Percentiles rank a stretch among this genome's conserved stretches.
These are phyloP conservation scores for Ulota crispa DNA, from an alignment of 225 moss, liverwort and hornwort species.

Conservation along the genomic window DNA sequence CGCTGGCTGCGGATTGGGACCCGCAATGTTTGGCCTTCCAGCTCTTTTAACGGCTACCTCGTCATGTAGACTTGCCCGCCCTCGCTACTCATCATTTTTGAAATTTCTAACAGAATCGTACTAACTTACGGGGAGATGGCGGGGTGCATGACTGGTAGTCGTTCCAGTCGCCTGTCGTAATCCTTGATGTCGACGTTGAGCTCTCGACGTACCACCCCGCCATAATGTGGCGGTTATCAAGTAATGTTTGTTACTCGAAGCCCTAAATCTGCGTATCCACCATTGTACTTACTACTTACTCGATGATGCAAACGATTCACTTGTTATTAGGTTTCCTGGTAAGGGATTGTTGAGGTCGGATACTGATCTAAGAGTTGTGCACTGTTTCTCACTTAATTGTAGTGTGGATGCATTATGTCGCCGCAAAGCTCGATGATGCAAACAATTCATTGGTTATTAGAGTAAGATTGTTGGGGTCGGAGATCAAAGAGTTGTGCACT, in stretches of 20 bases:
- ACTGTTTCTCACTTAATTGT: not conserved
- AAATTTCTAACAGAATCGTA: slow-evolving; percentile 20
- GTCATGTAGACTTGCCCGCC: not conserved
- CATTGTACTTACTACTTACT: not conserved
- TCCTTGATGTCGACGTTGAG: not conserved
- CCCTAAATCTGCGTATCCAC: not conserved
- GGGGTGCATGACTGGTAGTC: not conserved
- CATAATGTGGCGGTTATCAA: not conserved
- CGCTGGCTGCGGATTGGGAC: slow-evolving; percentile 5
- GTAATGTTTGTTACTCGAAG: not conserved
- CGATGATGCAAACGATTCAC: too few species aligned
- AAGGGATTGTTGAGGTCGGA: not conserved
- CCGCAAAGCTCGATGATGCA: too few species aligned
- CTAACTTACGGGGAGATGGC: not conserved
- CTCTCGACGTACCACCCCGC: not conserved
- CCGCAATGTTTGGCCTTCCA: not conserved
- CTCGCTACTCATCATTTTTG: slow-evolving; percentile 15
- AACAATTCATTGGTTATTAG: too few species aligned
- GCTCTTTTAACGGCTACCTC: slow-evolving; percentile 28
- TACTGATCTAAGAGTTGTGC: not conserved
- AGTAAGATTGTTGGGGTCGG: too few species aligned
- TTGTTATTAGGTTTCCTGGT: not conserved
- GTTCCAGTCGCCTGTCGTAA: not conserved
- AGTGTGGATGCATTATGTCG: not conserved
- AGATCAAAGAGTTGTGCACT: too few species aligned